These are phyloP conservation scores for Dissophora globulifera DNA, from an alignment of 192 early-diverging fungal species.

Conservation along the genomic window DNA sequence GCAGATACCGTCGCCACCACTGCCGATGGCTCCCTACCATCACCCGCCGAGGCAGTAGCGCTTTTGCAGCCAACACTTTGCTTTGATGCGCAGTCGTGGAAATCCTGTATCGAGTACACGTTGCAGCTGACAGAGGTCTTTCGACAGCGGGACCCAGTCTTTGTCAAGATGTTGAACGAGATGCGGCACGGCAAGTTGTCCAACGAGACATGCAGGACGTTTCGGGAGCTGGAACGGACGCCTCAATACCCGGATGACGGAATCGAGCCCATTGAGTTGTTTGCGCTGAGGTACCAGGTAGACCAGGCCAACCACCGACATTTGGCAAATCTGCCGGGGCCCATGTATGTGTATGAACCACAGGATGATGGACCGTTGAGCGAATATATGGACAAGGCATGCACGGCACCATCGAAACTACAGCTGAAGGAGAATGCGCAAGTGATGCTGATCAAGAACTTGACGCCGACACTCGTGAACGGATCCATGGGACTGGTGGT, in stretches of 20 bases:
- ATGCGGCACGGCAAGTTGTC: conserved; percentile 80
- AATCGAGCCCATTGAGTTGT: conserved; percentile 78
- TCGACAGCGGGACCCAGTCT: conserved; percentile 75
- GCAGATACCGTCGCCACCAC: too few species aligned
- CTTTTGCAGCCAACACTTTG: conserved; percentile 55
- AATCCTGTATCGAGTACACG: conserved; percentile 55
- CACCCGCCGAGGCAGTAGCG: too few species aligned
- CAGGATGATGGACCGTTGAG: conserved; percentile 55
- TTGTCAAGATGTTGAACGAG: conserved; percentile 88
- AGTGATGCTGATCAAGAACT: conserved; percentile 89
- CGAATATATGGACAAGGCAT: conserved; percentile 54
- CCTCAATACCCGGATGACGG: conserved; percentile 67
- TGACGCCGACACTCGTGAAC: conserved; percentile 75
- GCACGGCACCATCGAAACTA: conserved; percentile 69
- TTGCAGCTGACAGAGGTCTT: conserved; percentile 81
- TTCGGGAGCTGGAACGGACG: conserved; percentile 61
- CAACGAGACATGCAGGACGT: conserved; percentile 56
- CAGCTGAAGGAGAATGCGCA: conserved; percentile 81
- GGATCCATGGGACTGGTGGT: conserved; percentile 78
- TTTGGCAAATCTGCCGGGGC: conserved; percentile 65
- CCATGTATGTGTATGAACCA: conserved; percentile 57
- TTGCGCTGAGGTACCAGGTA: conserved; percentile 67
- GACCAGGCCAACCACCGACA: conserved; percentile 72
- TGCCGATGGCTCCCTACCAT: too few species aligned
- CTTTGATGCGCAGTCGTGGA: conserved; percentile 74